phyloP scores from a whole-genome alignment of 2,329 filamentous ascomycete species.

The Botrytis porri region DNA sequence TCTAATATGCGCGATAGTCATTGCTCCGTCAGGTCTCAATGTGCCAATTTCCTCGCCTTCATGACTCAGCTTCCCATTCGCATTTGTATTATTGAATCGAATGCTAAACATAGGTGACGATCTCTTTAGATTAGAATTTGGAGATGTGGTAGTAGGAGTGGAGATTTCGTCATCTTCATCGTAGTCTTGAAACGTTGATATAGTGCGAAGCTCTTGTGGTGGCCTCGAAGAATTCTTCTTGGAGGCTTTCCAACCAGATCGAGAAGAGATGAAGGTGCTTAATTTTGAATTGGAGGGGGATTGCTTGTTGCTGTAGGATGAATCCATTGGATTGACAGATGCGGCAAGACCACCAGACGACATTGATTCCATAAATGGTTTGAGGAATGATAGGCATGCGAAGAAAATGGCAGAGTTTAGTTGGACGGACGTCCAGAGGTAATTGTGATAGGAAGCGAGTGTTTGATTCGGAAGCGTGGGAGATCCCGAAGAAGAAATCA shows the following conservation, averaged over 20 bases:
- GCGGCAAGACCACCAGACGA: conserved; percentile 24
- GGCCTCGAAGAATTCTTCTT: conserved; percentile 6
- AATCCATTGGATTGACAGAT: conserved; percentile 23
- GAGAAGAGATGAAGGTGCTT: conserved; percentile 19
- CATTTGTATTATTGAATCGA: conserved; percentile 8
- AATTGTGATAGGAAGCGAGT: conserved; percentile 22
- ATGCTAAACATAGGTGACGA: conserved; percentile 12
- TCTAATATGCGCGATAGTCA: conserved; percentile 20
- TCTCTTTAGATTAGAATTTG: conserved; percentile 4
- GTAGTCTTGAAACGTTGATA: conserved; percentile 12
- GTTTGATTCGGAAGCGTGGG: conserved; percentile 23
- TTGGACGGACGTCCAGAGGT: conserved; percentile 27
- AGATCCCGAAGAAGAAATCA: conserved; percentile 20
- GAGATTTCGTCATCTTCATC: conserved; percentile 1
- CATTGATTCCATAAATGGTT: conserved; percentile 30
- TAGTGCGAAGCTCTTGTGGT: conserved; percentile 1
- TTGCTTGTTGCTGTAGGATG: conserved; percentile 16
- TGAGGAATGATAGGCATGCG: conserved; percentile 28
- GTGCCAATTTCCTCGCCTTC: conserved; percentile 15
- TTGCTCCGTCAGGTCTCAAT: conserved; percentile 24
- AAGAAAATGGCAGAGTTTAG: conserved; percentile 28
- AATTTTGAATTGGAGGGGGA: conserved; percentile 18
- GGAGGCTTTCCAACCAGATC: conserved; percentile 18
- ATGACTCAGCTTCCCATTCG: not conserved
- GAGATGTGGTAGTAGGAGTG: not conserved